A percentile compares a stretch with the other conserved stretches of the same genome.
These are phyloP conservation scores for Eucalyptus regnans DNA, from an alignment of 345 rosid species.

Conservation along the genomic window DNA sequence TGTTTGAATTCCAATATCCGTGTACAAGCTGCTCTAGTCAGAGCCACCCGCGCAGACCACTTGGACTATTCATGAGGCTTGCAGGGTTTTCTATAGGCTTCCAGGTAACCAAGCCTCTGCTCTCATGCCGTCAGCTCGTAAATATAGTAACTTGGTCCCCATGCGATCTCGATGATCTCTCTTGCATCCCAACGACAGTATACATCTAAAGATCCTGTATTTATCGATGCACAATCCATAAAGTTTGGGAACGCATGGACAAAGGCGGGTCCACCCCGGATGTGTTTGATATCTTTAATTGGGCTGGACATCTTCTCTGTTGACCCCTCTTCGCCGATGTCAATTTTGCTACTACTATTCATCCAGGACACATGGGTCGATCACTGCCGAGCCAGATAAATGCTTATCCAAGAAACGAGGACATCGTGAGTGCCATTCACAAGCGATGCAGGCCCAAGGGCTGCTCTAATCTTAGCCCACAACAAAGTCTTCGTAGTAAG, in stretches of 20 bases:
- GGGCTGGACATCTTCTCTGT: background rate
- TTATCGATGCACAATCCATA: background rate
- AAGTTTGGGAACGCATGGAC: background rate
- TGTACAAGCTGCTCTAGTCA: background rate
- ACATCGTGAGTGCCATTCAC: background rate
- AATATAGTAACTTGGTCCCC: background rate
- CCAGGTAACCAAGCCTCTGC: background rate
- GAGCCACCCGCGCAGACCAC: background rate
- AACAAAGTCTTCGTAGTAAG: background rate
- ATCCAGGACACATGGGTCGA: background rate
- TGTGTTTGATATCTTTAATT: background rate
- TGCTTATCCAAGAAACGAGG: background rate
- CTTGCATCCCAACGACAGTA: background rate
- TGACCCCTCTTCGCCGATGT: background rate
- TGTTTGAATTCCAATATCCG: background rate
- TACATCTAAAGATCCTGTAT: background rate
- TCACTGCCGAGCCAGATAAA: background rate
- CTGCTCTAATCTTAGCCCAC: background rate
- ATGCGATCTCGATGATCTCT: rapidly evolving
- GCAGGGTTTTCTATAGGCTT: background rate
- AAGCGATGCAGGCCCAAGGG: background rate
- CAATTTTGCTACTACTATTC: background rate
- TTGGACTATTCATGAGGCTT: background rate
- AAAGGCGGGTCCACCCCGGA: background rate
- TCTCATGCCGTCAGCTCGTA: background rate